Evolutionary conservation across 2,329 filamentous ascomycete species (phyloP), one percentile per base, ranked within the genome.

Genomic region (Neoascochyta sp.): DNA sequence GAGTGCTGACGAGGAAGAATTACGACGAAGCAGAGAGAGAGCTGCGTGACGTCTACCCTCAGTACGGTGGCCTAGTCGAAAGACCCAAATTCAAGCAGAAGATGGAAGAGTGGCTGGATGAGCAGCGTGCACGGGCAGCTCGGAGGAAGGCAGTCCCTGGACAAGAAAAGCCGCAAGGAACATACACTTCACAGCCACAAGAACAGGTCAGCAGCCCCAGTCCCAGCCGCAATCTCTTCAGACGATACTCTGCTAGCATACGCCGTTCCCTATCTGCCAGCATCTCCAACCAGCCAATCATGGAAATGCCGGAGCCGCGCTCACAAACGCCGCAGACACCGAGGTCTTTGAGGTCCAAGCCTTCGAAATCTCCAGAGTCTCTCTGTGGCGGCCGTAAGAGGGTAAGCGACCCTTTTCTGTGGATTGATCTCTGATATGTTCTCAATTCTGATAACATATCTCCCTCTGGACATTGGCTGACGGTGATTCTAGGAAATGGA

Each of bases 31-130:
- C 50, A 1, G 54, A 60, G 34, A 46, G 36, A 12, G 57, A 60
- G 26, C 32, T 60, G 15, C 49, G 54, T 7, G 24, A 38, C 13
- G 46, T 53, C 3, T 56, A 52, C 22, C 50, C 53, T 7, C 49
- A 54, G 22, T 62, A 56, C 18, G 57, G 57, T 16, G 43, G 48
- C 12, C 25, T 60, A 2, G 41, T 60, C 12, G 56, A 60, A 38
- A 52, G 52, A 1, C 55, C 57, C 3, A 54, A 45, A 22, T 50
- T 48, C 27, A 57, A 53, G 26, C 39, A 43, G 23, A 45, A 39
- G 22, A 43, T 58, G 35, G 36, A 41, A 5, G 52, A 50, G n/a
- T 62, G 52, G 50, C 20, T 62, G 3, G 41, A 39, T 9, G 40
- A 39, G 20, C 52, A 57, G 38, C 43, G 49, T 22, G 27, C 28